phyloP scores from a whole-genome alignment of 1,139 yeast genomes.

The Spencermartinsiella ligniputridi region DNA sequence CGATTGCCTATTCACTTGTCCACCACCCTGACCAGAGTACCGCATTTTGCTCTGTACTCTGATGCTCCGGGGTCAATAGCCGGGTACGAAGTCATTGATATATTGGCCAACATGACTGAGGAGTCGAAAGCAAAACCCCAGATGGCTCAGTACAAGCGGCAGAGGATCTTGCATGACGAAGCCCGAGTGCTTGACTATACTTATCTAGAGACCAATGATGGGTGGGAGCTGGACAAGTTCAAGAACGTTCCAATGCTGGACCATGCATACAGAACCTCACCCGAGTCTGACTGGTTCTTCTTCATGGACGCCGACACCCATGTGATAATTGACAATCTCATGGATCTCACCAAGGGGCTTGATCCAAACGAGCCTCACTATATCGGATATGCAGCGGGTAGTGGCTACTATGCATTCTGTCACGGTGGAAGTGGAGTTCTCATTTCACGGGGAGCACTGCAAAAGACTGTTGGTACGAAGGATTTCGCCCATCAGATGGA shows the following conservation, averaged over 20 bases:
- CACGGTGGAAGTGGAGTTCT: constrained; percentile 39
- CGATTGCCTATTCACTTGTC: constrained; percentile 33
- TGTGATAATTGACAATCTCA: constrained; percentile 26
- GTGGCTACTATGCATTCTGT: constrained; percentile 27
- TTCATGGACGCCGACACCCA: constrained; percentile 37
- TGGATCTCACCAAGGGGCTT: constrained; percentile 21
- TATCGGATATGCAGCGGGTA: constrained; percentile 28
- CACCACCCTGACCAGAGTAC: constrained; percentile 32
- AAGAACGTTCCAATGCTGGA: constrained; percentile 35
- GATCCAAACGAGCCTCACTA: constrained; percentile 26
- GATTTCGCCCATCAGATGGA: constrained; percentile 23
- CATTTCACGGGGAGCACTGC: constrained; percentile 32
- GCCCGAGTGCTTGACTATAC: background rate
- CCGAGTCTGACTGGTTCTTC: constrained; percentile 31
- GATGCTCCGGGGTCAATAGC: constrained; percentile 29
- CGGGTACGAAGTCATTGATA: constrained; percentile 32
- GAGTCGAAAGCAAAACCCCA: background rate
- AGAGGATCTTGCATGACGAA: background rate
- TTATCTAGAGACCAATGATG: constrained; percentile 11
- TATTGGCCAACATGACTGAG: constrained; percentile 17
- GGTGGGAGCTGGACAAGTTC: constrained; percentile 34
- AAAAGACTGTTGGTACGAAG: constrained; percentile 21
- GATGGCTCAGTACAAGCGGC: background rate
- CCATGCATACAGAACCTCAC: constrained; percentile 31
- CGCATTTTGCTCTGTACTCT: constrained; percentile 33